Base-by-base conservation (phyloP, 2,329 filamentous ascomycete genomes). In the Leptographium lundbergii region DNA sequence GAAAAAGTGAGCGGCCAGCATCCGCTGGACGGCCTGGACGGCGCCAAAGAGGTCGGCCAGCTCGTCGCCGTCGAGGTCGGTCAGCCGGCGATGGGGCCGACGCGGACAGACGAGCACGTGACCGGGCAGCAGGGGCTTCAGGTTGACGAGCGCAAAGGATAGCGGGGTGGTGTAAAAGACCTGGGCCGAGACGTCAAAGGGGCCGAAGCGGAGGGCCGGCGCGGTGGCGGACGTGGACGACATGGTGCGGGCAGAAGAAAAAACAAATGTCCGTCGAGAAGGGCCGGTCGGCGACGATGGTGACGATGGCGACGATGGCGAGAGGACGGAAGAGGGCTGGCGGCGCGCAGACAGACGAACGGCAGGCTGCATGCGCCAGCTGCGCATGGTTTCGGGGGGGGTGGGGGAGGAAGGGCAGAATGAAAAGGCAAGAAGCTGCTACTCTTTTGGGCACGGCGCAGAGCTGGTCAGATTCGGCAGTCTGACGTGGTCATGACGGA, bases 81-180 rank as follows among this genome's bases (percentile, higher is more conserved):
- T 82, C 59, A 97, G 80, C 56, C 89, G 88, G 54, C 79, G 81
- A 65, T 91, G 86, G 32, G 76, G 73, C 39, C 78, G 78, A 24
- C 82, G 80, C 0, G 94, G 90, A 64, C 88, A 96, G 62, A 99
- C 82, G 36, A 99, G 87, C 62, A 97, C 86, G 75, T 99, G 94
- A 60, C 94, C 94, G 0, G 91, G 91, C 1, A 96, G 81, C 45
- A 99, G 82, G 27, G 94, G 94, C 74, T 96, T 96, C 70, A 97
- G 83, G 74, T 99, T 99, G 60, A 97, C 91, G 63, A 97, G 79
- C 58, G 89, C 91, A 75, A 91, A 96, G 65, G 86, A 89, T 67
- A 87, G 79, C 0, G 81, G 78, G 1, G 91, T 95, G 64, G 79
- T 78, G 72, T 95, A 82, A 76, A 97, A 97, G 75, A 96, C 89